These are phyloP conservation scores for Starmera amethionina DNA, from an alignment of 805 yeast species.

Conservation along the genomic window DNA sequence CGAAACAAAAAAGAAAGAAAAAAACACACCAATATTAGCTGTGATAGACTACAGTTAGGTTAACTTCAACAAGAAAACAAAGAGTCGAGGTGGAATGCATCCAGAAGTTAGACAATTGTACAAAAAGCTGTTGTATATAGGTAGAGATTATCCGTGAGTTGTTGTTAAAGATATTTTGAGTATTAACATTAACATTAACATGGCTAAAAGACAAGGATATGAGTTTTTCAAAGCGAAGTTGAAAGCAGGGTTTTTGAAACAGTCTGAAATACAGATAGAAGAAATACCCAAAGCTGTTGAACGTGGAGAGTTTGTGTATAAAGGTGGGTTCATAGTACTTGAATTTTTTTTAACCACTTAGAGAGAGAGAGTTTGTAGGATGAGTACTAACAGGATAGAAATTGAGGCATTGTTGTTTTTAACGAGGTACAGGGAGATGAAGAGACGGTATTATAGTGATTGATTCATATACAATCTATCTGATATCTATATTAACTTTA, in stretches of 20 bases:
- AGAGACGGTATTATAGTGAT: slow-evolving; percentile 6
- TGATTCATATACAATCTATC: background rate
- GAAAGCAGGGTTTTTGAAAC: slow-evolving; percentile 15
- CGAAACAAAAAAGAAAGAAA: too few relatives aligned
- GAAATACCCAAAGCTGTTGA: slow-evolving; percentile 17
- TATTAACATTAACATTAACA: slow-evolving; percentile 18
- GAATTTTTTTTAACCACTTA: background rate
- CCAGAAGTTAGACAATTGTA: slow-evolving; percentile 17
- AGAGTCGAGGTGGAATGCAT: slow-evolving; percentile 13
- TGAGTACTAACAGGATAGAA: slow-evolving; percentile 9
- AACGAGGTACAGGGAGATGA: slow-evolving; percentile 21
- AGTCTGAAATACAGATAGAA: slow-evolving; percentile 7
- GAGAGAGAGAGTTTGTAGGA: background rate
- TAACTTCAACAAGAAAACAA: background rate
- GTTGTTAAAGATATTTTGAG: background rate
- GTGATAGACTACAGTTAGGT: too few relatives aligned
- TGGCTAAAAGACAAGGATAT: slow-evolving; percentile 4
- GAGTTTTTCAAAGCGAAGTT: slow-evolving; percentile 12
- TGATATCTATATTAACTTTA: too few relatives aligned
- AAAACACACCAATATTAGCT: too few relatives aligned
- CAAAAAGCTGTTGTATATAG: slow-evolving; percentile 23
- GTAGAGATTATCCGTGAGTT: slow-evolving; percentile 27
- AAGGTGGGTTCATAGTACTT: slow-evolving; percentile 12
- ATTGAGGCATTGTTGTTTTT: slow-evolving; percentile 25
- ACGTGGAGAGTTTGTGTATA: slow-evolving; percentile 20